Evolutionary conservation across 2,329 filamentous ascomycete species (phyloP), one percentile per base, ranked within the genome.

Genomic region (Arthrinium puccinioides): DNA sequence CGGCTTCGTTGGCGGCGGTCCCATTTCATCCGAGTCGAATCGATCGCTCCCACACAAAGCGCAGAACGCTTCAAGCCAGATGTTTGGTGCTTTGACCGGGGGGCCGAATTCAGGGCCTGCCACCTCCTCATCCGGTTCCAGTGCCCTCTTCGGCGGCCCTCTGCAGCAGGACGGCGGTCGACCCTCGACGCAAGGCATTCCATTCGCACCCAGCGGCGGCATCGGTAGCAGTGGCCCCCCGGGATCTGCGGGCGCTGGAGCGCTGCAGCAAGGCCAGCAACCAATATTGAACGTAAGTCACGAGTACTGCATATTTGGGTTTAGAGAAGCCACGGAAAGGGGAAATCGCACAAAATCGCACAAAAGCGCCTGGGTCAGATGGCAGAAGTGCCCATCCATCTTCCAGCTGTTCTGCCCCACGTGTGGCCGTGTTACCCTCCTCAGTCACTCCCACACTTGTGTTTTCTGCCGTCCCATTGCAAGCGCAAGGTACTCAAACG

Each of bases 281-380:
- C 87, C 87, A 5, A 94, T 94, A 49, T 64, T 94, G 37, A 85
- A 85, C 58, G 76, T 79, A 61, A 65, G 74, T n/a, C n/a, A n/a
- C n/a, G n/a, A n/a, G n/a, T n/a, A n/a, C n/a, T n/a, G n/a, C n/a
- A n/a, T n/a, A n/a, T n/a, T n/a, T n/a, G n/a, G n/a, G n/a, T n/a
- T n/a, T n/a, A n/a, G n/a, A n/a, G n/a, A n/a, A n/a, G n/a, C n/a
- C n/a, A n/a, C n/a, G n/a, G n/a, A n/a, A n/a, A n/a, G n/a, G n/a
- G n/a, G n/a, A n/a, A n/a, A n/a, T n/a, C n/a, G n/a, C n/a, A n/a
- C n/a, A n/a, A n/a, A n/a, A n/a, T n/a, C n/a, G n/a, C n/a, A n/a
- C n/a, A n/a, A n/a, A n/a, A n/a, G n/a, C n/a, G n/a, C n/a, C n/a
- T n/a, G n/a, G n/a, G n/a, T n/a, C n/a, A n/a, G n/a, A n/a, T n/a